Evolutionary conservation across 228 moss, liverwort and hornwort genomes (phyloP).

Genomic region (Sphagnum fallax): DNA sequence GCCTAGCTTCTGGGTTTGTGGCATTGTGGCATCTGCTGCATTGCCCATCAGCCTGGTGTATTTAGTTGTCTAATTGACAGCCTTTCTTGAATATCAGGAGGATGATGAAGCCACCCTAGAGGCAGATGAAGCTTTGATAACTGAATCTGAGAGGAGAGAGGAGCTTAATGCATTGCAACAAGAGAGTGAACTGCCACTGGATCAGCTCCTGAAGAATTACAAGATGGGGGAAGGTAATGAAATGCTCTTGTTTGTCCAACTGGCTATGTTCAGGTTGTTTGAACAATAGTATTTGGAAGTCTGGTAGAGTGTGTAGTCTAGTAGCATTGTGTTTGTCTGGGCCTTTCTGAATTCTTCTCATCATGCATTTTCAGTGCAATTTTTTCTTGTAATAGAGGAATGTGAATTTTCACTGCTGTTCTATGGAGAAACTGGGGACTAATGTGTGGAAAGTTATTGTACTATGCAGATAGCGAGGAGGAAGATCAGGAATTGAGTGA

Average conservation of each 20-base stretch:
- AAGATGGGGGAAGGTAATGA: slow-evolving; percentile 48
- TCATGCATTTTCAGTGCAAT: too few species aligned
- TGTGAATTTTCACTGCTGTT: too few species aligned
- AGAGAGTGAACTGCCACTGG: slow-evolving; percentile 78
- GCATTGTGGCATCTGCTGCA: too few species aligned
- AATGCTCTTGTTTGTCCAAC: background rate
- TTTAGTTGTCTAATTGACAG: too few species aligned
- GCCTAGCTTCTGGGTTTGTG: too few species aligned
- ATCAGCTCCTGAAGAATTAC: slow-evolving; percentile 64
- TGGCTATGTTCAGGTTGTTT: background rate
- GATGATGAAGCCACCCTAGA: slow-evolving; percentile 87
- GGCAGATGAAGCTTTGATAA: slow-evolving; percentile 81
- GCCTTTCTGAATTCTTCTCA: background rate
- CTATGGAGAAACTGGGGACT: too few species aligned
- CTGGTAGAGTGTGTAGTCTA: background rate
- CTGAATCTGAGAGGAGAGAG: slow-evolving; percentile 63
- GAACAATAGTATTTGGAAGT: background rate
- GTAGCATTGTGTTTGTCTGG: too few species aligned
- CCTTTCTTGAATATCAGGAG: slow-evolving; percentile 30
- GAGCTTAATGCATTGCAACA: slow-evolving; percentile 68
- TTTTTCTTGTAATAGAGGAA: too few species aligned
- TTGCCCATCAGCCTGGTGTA: too few species aligned
- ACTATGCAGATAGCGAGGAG: slow-evolving; percentile 9
- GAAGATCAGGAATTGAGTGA: slow-evolving; percentile 13
- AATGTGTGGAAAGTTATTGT: too few species aligned